These are phyloP conservation scores for Phytophthora capsici DNA, from an alignment of 352 stramenopile genomes.

Conservation along the genomic window DNA sequence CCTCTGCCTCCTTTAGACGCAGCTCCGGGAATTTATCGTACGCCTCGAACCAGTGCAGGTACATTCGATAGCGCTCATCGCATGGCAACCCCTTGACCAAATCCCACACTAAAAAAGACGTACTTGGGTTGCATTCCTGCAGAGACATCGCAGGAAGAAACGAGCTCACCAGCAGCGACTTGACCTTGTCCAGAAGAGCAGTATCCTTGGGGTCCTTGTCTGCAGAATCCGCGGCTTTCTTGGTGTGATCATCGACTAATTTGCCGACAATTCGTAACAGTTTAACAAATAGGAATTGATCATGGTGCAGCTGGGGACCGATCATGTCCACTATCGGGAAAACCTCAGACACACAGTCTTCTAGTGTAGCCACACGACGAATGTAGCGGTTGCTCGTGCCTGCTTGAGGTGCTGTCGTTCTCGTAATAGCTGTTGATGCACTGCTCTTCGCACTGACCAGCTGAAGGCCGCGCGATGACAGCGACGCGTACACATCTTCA, in stretches of 20 bases:
- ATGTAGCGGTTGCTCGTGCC: slow-evolving; percentile 38
- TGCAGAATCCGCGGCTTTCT: slow-evolving; percentile 19
- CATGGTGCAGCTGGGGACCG: slow-evolving; percentile 66
- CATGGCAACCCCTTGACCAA: slow-evolving; percentile 79
- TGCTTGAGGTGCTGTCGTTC: slow-evolving; percentile 3
- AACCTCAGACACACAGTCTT: slow-evolving; percentile 57
- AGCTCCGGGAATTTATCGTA: slow-evolving; percentile 67
- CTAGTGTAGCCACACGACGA: slow-evolving; percentile 40
- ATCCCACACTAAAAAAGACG: slow-evolving; percentile 84
- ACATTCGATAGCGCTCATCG: slow-evolving; percentile 82
- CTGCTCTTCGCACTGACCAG: slow-evolving; percentile 35
- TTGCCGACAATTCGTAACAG: slow-evolving; percentile 71
- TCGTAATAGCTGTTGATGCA: background rate
- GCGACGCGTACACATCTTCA: slow-evolving; percentile 53
- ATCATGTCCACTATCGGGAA: slow-evolving; percentile 73
- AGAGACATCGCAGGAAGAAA: slow-evolving; percentile 82
- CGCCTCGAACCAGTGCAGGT: slow-evolving; percentile 76
- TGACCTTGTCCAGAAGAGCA: slow-evolving; percentile 41
- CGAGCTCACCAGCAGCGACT: slow-evolving; percentile 60
- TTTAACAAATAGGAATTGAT: slow-evolving; percentile 79
- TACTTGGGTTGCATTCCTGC: slow-evolving; percentile 78
- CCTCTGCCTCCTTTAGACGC: slow-evolving; percentile 72
- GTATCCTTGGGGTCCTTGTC: slow-evolving; percentile 21
- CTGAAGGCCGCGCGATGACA: slow-evolving; percentile 61
- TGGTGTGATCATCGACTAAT: slow-evolving; percentile 50